phyloP scores from a whole-genome alignment of 345 rosid species.

The Streptanthus diversifolius region DNA sequence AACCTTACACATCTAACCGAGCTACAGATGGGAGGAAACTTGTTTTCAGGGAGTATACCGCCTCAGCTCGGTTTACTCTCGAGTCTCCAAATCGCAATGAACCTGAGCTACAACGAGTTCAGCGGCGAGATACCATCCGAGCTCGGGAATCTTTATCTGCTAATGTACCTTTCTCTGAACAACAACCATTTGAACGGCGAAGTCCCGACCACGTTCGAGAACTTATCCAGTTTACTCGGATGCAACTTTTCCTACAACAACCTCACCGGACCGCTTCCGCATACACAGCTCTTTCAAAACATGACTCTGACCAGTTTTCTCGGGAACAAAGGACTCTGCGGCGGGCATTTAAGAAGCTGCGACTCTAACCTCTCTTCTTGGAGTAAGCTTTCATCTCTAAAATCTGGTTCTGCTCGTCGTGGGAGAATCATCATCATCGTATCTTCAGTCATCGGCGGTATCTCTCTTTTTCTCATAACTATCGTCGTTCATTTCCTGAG shows the following conservation, averaged over 20 bases:
- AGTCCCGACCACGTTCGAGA: conserved; percentile 63
- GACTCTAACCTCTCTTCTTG: conserved; percentile 41
- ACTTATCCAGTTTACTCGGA: conserved; percentile 65
- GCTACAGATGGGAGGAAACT: conserved; percentile 91
- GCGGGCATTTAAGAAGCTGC: conserved; percentile 58
- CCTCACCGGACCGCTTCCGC: conserved; percentile 68
- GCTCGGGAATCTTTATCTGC: conserved; percentile 66
- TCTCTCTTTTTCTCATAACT: conserved; percentile 67
- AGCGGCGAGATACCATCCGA: conserved; percentile 67
- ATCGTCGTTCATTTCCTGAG: conserved; percentile 60
- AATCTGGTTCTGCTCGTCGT: conserved; percentile 27
- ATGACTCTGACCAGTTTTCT: conserved; percentile 56
- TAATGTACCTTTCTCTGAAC: conserved; percentile 67
- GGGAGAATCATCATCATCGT: conserved; percentile 58
- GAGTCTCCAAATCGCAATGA: conserved; percentile 89
- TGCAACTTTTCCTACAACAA: conserved; percentile 95
- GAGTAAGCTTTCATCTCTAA: conserved; percentile 28
- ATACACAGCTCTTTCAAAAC: conserved; percentile 51
- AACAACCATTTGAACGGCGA: conserved; percentile 75
- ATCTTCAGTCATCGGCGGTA: conserved; percentile 62
- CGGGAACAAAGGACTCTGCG: conserved; percentile 81
- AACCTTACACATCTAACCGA: conserved; percentile 70
- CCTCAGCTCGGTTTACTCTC: conserved; percentile 70
- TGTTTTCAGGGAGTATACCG: conserved; percentile 71
- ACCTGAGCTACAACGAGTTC: conserved; percentile 75